Evolutionary conservation across 2,329 filamentous ascomycete genomes (phyloP), one percentile per base, ranked within the genome.

Genomic region (Pseudocercospora pini-densiflorae): DNA sequence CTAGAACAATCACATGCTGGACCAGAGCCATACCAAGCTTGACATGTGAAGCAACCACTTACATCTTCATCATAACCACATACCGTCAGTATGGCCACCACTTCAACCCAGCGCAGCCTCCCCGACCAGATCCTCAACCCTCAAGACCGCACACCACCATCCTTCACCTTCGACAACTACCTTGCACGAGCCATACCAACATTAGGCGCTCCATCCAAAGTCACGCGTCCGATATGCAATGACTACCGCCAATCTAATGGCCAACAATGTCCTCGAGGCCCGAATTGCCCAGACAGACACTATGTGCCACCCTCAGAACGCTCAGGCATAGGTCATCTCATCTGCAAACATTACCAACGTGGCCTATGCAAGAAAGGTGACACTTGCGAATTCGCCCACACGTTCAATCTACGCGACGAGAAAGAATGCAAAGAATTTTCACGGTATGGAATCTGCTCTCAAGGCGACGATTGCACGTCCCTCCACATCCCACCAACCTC

Each of bases 291-390:
- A 1, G 93, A 98, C 80, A 91, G 93, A 59, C 94, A 98, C 83
- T 83, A 82, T 66, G 78, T 82, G 5, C 80, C 82, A 24, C 83
- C 83, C 87, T 77, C 71, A 63, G 75, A 76, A 59, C 71, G 74
- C 16, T 72, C 70, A 5, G 75, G 73, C 16, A 75, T 77, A 64
- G 71, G 71, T n/a, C 74, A 77, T 63, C 88, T 98, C 16, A 94
- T 99, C 68, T 99, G 95, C 88, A 99, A 99, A 83, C 95, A 98
- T 85, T 98, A 95, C 90, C 89, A 98, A 76, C 92, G 96, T 71
- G 94, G 94, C 0, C 88, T 99, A 21, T 99, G 95, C 85, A 99
- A 99, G 79, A 98, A 98, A 81, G 95, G 94, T 75, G 91, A 97
- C 77, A 88, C 89, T 72, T 99, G 95, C 88, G 95, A 99, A 83